Evolutionary conservation across 345 rosid species (phyloP).

Genomic region (Trapa bicornis): DNA sequence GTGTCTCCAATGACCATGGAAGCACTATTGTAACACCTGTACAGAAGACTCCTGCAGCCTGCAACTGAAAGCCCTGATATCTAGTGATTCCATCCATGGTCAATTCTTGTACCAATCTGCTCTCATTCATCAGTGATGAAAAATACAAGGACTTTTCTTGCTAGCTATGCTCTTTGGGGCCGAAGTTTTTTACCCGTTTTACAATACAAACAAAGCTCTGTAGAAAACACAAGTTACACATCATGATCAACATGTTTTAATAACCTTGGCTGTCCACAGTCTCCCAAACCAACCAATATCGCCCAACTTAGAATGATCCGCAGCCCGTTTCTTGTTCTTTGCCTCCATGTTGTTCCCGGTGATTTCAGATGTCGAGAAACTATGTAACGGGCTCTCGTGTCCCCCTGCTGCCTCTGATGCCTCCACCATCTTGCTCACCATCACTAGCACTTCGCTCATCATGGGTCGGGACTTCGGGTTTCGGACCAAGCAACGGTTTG

Average conservation of each 20-base stretch:
- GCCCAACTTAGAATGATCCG: slow-evolving; percentile 21
- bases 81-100: no score
- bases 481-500: slow-evolving; percentile 62
- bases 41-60: no score
- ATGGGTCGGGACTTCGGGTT: slow-evolving; percentile 70
- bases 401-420: slow-evolving; percentile 25
- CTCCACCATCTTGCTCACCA: slow-evolving; percentile 42
- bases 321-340: background rate
- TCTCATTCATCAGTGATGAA: no score
- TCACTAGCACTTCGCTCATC: slow-evolving; percentile 84
- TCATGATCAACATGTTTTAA: slow-evolving; percentile 29
- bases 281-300: slow-evolving; percentile 37
- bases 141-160: no score
- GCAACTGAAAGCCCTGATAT: no score
- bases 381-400: slow-evolving; percentile 32
- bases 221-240: no score
- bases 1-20: no score
- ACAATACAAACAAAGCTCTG: no score
- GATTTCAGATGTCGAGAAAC: background rate
- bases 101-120: no score
- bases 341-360: background rate
- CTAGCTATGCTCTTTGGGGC: no score
- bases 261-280: slow-evolving; percentile 32
- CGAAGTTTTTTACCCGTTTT: no score
- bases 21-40: no score